Conservation (phyloP, 371 early-diverging fungal species). For the Mortierella sp. region DNA sequence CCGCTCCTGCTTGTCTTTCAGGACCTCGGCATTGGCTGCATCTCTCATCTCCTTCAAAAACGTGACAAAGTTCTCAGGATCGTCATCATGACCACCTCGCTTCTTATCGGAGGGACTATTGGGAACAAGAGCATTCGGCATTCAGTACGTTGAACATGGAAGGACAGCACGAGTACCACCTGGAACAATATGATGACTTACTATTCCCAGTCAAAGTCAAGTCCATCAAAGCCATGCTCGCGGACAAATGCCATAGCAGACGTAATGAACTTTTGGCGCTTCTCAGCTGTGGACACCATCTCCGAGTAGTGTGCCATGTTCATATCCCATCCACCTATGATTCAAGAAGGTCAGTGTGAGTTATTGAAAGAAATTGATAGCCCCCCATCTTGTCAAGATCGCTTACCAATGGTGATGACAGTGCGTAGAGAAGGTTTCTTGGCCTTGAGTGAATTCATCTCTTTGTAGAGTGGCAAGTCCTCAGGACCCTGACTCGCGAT, state of each 20-base stretch:
- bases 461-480: constrained; percentile 25
- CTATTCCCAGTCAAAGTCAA: constrained; percentile 54
- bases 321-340: constrained; percentile 49
- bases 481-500: constrained; percentile 20
- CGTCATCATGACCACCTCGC: constrained; percentile 27
- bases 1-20: constrained; percentile 25
- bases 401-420: constrained; percentile 31
- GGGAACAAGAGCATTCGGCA: neutral
- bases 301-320: constrained; percentile 50
- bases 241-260: constrained; percentile 35
- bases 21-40: constrained; percentile 34
- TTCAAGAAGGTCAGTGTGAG: neutral
- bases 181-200: constrained; percentile 9
- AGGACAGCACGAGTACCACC: neutral
- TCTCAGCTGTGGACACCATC: constrained; percentile 44
- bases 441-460: constrained; percentile 36
- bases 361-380: neutral
- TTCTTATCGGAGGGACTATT: constrained; percentile 29
- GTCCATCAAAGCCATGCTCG: constrained; percentile 34
- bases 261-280: constrained; percentile 45
- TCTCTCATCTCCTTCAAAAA: constrained; percentile 49
- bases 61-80: constrained; percentile 43
- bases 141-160: neutral
- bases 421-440: constrained; percentile 37
- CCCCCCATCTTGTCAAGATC: neutral